Evolutionary conservation across 129 eudicot genomes (phyloP).

Genomic region (Flaveria sonorensis): DNA sequence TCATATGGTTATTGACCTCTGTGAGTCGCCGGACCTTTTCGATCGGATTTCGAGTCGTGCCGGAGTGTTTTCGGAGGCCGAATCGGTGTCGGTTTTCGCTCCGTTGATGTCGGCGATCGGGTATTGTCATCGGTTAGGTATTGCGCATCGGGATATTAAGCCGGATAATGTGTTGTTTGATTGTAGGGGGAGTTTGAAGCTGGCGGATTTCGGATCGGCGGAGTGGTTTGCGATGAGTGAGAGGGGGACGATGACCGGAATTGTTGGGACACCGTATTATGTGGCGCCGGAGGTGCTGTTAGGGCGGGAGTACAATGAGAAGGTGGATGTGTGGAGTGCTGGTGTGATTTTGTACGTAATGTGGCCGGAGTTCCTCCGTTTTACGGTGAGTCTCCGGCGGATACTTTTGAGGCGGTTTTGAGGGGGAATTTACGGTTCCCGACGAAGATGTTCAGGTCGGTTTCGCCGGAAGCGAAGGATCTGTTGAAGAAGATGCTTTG

Average conservation of each 20-base stretch:
- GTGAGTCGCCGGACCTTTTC: slow-evolving; percentile 56
- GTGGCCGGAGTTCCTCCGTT: slow-evolving; percentile 86
- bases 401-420: slow-evolving; percentile 72
- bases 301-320: slow-evolving; percentile 78
- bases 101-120: slow-evolving; percentile 54
- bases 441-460: slow-evolving; percentile 53
- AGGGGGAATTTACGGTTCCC: slow-evolving; percentile 81
- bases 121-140: slow-evolving; percentile 61
- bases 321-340: slow-evolving; percentile 93
- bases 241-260: slow-evolving; percentile 57
- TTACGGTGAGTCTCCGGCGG: slow-evolving; percentile 61
- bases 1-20: slow-evolving; percentile 65
- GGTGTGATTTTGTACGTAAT: slow-evolving; percentile 84
- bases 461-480: slow-evolving; percentile 82
- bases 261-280: slow-evolving; percentile 94
- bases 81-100: slow-evolving; percentile 46
- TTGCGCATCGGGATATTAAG: slow-evolving; percentile 79
- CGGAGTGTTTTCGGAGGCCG: slow-evolving; percentile 46
- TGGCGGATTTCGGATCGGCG: slow-evolving; percentile 93
- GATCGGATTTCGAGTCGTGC: slow-evolving; percentile 47
- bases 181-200: slow-evolving; percentile 49
- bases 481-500: slow-evolving; percentile 81
- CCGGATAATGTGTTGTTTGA: slow-evolving; percentile 85
- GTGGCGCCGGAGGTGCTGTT: slow-evolving; percentile 90
- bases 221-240: slow-evolving; percentile 65